These are phyloP conservation scores for Boletus coccyginus DNA, from an alignment of 768 basidiomycete species.

Conservation along the genomic window DNA sequence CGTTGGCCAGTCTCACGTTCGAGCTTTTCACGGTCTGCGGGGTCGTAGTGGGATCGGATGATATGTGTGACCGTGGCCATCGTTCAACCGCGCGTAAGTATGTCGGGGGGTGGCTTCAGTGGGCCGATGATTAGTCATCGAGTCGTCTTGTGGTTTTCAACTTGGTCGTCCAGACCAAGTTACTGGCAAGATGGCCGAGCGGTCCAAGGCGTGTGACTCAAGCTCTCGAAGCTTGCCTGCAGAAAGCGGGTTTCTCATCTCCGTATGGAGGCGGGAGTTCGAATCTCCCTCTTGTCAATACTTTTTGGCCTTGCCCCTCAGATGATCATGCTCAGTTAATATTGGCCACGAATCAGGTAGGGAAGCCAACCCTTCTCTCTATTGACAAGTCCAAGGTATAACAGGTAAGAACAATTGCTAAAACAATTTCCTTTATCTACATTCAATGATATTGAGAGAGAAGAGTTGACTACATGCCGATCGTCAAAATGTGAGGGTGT, in stretches of 20 bases:
- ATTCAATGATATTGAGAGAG: constrained; percentile 3
- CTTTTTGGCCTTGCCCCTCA: background rate
- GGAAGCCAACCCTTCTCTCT: no score
- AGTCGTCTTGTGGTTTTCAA: background rate
- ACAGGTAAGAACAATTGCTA: background rate
- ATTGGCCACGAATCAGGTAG: no score
- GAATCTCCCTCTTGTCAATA: constrained; percentile 34
- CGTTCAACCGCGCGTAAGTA: background rate
- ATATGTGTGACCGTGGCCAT: constrained; percentile 53
- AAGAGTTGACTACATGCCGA: constrained; percentile 1
- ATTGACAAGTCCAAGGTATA: no score
- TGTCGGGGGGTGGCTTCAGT: no score
- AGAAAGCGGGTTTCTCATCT: constrained; percentile 29
- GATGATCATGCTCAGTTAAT: no score
- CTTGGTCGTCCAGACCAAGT: no score
- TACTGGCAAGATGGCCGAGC: constrained; percentile 56
- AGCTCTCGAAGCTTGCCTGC: constrained; percentile 36
- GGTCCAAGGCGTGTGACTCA: constrained; percentile 65
- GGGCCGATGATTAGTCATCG: constrained; percentile 4
- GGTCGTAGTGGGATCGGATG: constrained; percentile 58
- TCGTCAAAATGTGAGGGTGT: background rate
- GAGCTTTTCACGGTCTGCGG: constrained; percentile 38
- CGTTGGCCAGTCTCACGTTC: constrained; percentile 38
- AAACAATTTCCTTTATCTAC: constrained; percentile 7
- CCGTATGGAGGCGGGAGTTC: constrained; percentile 34